Base-by-base conservation (phyloP, 176 grass and related monocot species). In the Zoysia japonica region DNA sequence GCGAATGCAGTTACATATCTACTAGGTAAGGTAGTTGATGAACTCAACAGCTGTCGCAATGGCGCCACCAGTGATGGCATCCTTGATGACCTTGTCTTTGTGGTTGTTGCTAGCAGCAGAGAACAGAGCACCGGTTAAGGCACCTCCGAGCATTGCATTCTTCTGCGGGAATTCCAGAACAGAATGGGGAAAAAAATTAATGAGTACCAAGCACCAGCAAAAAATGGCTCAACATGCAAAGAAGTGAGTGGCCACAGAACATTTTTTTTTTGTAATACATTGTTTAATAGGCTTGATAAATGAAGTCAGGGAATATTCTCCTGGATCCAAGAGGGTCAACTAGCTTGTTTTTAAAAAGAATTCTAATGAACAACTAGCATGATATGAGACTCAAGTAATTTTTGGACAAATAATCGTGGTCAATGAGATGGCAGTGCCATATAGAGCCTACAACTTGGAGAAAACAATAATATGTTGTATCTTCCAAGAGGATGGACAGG, bases 31-130 rank as follows among this genome's bases (percentile, higher is more conserved):
- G 72, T 87, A 86, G 56, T 87, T 91, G 61, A 97, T 78, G 77
- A 97, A 88, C 82, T 97, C 87, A 11, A 79, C 55, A 28, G 91
- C 89, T 42, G 94, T 93, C 13, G 94, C 94, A 5, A 93, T 53
- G 12, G 91, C 94, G 0, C 89, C 91, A 9, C 82, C 94, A 2
- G 84, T 82, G 57, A 97, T 93, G 59, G 94, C 89, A 51, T 93
- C 94, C 62, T 80, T 88, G 76, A 88, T 68, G 59, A 97, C 63
- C 82, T 84, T 90, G 84, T 92, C 80, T 60, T 11, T 91, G 17
- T 72, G n/a, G 54, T 85, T 71, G 74, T 89, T 91, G 84, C 47
- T 85, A 0, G 63, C 78, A 44, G 81, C 88, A 15, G 93, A 97
- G 55, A 97, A 79, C 14, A 97, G 35, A 16, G 89, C 87, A 39